Evolutionary conservation across 352 stramenopile species (phyloP), one percentile per base, ranked within the genome.

Genomic region (Globisporangium cederbergense): DNA sequence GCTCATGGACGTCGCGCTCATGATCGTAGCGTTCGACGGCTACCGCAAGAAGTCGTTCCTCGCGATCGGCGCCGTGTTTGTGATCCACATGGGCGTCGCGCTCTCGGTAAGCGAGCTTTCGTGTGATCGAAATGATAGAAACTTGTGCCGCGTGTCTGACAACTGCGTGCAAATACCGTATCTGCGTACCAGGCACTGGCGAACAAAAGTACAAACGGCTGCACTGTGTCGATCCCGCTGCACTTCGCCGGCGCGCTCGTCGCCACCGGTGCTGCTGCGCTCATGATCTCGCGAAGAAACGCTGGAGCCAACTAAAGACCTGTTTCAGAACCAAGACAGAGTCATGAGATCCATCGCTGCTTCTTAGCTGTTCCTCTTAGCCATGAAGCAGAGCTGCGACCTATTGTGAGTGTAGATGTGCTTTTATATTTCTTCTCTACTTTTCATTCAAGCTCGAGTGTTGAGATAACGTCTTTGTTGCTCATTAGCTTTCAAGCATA

Each of bases 21-120:
- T 93, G 84, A 71, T 93, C 68, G 59, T 95, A 16, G 84, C 87
- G 43, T 95, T 95, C 63, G 80, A 90, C 32, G 83, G 82, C 30
- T 95, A 90, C 68, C 84, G 87, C 62, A 88, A 88, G 62, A 73
- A 74, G 18, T 90, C 77, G 32, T 40, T 55, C 34, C 25, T 85
- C 42, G 64, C 72, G 20, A 67, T 92, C 22, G 78, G 67, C 36
- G 71, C 70, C 25, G 86, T 93, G 8, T 76, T 82, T 49, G 59
- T 87, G n/a, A 72, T 95, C 18, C 86, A 95, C 73, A 69, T 93
- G 62, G 81, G 72, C 50, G 83, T 92, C 20, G 83, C 81, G 2
- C 72, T 95, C 38, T 93, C 86, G 77, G 81, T 90, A 68, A 49
- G 76, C 62, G 28, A n/a, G 50, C 32, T 56, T 5, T 56, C 28